Evolutionary conservation across 2,329 filamentous ascomycete genomes (phyloP).

Genomic region (Diaporthe sp.): DNA sequence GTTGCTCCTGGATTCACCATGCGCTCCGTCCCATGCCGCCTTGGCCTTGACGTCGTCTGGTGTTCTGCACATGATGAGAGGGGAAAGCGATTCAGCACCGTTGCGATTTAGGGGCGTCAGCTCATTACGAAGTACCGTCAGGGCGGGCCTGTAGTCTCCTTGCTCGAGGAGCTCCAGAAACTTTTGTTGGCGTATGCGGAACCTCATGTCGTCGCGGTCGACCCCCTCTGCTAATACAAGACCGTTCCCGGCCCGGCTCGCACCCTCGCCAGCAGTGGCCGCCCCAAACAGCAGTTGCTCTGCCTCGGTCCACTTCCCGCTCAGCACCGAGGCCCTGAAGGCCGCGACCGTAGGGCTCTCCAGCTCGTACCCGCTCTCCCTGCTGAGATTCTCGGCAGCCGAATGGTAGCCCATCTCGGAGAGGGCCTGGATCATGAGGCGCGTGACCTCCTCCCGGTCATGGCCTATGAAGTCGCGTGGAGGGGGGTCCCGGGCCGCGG

Average conservation of each 20-base stretch:
- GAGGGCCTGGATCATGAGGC: slow-evolving; percentile 91
- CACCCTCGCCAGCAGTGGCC: slow-evolving; percentile 45
- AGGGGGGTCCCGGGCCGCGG: slow-evolving; percentile 28
- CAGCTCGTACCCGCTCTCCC: slow-evolving; percentile 87
- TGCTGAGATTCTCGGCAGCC: slow-evolving; percentile 79
- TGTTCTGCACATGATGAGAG: slow-evolving; percentile 88
- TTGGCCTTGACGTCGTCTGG: slow-evolving; percentile 80
- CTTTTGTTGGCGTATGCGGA: slow-evolving; percentile 92
- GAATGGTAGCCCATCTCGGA: slow-evolving; percentile 86
- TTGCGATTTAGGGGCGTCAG: slow-evolving; percentile 88
- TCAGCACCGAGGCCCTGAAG: slow-evolving; percentile 83
- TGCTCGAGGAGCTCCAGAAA: slow-evolving; percentile 90
- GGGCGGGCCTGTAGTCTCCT: slow-evolving; percentile 76
- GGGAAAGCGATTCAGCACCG: slow-evolving; percentile 84
- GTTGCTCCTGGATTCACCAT: slow-evolving; percentile 76
- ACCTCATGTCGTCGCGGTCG: slow-evolving; percentile 83
- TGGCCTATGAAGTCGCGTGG: slow-evolving; percentile 82
- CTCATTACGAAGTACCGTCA: slow-evolving; percentile 87
- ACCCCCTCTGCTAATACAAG: slow-evolving; percentile 81
- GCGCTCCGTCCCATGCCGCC: slow-evolving; percentile 86
- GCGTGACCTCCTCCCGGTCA: slow-evolving; percentile 90
- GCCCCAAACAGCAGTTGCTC: slow-evolving; percentile 80
- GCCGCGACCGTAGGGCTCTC: slow-evolving; percentile 88
- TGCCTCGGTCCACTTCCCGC: slow-evolving; percentile 86
- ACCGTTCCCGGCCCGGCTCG: slow-evolving; percentile 58